phyloP scores from a whole-genome alignment of 2,329 filamentous ascomycete genomes.

The Capronia americana region DNA sequence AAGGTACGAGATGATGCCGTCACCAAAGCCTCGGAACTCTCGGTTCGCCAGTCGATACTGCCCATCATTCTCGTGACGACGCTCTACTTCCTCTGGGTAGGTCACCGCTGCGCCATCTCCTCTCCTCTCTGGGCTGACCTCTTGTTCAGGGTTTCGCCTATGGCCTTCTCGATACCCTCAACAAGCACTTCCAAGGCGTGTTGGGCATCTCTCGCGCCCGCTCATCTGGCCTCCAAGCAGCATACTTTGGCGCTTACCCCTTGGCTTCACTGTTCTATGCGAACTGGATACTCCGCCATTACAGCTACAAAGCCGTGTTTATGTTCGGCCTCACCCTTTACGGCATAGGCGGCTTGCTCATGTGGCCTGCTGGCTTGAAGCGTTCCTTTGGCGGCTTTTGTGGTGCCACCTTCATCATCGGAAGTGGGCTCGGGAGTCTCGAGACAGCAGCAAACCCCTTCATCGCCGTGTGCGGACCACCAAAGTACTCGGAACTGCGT shows the following conservation, averaged over 20 bases:
- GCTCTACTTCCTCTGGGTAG: constrained; percentile 60
- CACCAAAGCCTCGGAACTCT: constrained; percentile 50
- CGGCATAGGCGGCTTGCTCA: constrained; percentile 76
- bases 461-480: constrained; percentile 75
- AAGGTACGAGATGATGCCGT: constrained; percentile 17
- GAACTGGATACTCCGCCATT: constrained; percentile 69
- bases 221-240: constrained; percentile 67
- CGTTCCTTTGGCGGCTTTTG: constrained; percentile 77
- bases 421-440: constrained; percentile 73
- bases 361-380: constrained; percentile 80
- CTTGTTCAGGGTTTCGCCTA: constrained; percentile 53
- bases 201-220: constrained; percentile 61
- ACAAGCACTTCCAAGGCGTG: constrained; percentile 64
- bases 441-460: constrained; percentile 81
- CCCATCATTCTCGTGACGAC: constrained; percentile 54
- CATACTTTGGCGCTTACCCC: constrained; percentile 66
- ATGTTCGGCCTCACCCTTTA: constrained; percentile 75
- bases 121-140: not conserved
- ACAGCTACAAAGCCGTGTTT: constrained; percentile 80
- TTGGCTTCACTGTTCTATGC: constrained; percentile 61
- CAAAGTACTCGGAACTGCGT: constrained; percentile 72
- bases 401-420: constrained; percentile 70
- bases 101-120: not conserved
- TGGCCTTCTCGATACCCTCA: constrained; percentile 56
- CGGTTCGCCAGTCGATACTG: constrained; percentile 52